A percentile compares a stretch with the other conserved stretches of the same genome.
Evolutionary conservation across 2,329 filamentous ascomycete genomes (phyloP).

Genomic region (Byssothecium circinans): DNA sequence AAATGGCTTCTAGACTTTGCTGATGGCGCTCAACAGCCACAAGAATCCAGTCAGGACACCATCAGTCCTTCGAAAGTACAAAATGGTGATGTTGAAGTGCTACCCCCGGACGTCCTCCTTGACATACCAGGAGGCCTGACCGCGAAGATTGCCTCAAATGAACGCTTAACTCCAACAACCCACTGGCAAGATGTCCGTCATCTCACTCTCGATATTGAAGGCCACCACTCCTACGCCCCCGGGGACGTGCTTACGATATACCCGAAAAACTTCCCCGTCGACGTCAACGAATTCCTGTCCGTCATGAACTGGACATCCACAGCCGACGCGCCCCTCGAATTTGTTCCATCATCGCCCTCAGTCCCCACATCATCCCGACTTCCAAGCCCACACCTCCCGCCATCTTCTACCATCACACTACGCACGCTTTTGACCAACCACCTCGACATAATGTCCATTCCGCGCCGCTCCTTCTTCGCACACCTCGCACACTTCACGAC

Average conservation of each 20-base stretch:
- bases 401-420: conserved; percentile 59
- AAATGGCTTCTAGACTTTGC: conserved; percentile 64
- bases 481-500: conserved; percentile 74
- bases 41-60: background rate
- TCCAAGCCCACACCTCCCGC: conserved; percentile 45
- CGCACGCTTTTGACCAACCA: conserved; percentile 77
- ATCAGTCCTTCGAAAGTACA: background rate
- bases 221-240: conserved; percentile 58
- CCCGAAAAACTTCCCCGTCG: conserved; percentile 81
- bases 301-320: conserved; percentile 76
- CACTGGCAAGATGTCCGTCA: conserved; percentile 97
- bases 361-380: conserved; percentile 41
- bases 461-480: conserved; percentile 82
- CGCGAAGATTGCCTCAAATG: conserved; percentile 66
- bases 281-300: conserved; percentile 76
- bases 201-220: conserved; percentile 60
- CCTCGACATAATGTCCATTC: conserved; percentile 87
- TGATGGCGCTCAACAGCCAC: conserved; percentile 15
- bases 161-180: conserved; percentile 68
- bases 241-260: conserved; percentile 81
- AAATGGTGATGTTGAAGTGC: conserved; percentile 13
- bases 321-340: conserved; percentile 69
- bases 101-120: conserved; percentile 52
- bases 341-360: conserved; percentile 45
- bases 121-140: conserved; percentile 60